Base-by-base conservation (phyloP, 2,329 filamentous ascomycete genomes). In the Aureobasidium sp. region DNA sequence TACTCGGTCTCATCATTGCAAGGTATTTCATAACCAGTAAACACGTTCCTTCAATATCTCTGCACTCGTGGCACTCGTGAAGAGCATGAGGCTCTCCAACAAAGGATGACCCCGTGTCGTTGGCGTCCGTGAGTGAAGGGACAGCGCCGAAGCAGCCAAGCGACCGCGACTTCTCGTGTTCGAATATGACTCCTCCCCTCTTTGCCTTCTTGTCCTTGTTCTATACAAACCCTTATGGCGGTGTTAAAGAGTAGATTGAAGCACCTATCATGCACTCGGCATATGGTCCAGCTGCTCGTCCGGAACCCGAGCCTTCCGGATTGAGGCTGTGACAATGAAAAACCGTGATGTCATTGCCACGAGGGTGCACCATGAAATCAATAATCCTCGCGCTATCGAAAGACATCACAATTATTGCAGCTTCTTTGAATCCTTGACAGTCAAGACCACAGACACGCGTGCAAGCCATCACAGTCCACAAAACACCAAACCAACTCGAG, bases 321-420 rank as follows among this genome's bases (percentile, higher is more conserved):
- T 37, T 29, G 25, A 56, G 52, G 52, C 52, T 56, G 11, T 5
- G n/a, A 47, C 22, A 37, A 34, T 29, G 8, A 8, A 44, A 56
- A 34, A 31, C 52, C 53, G 29, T 58, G 55, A 58, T 58, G 55
- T 58, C 55, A 58, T 58, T 14, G 55, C 55, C 41, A 58, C 55
- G 42, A 58, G 25, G 55, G 55, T 58, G 55, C 27, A 56, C 45
- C 39, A 56, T 42, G 53, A 41, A 56, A 44, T 56, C 53, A 42
- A 55, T 42, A 55, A 45, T 5, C 11, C 17, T 34, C 36, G 39
- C 37, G 25, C 41, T 42, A 56, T 45, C 9, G 53, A 44, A 25
- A 15, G 3, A 3, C 20, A 29, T n/a, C n/a, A 55, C 36, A 39
- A 53, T 17, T n/a, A 15, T 11, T 6, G 15, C 52, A 31, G 2